These are phyloP conservation scores for Sporothrix inflata DNA, from an alignment of 2,329 filamentous ascomycete species.

Conservation along the genomic window DNA sequence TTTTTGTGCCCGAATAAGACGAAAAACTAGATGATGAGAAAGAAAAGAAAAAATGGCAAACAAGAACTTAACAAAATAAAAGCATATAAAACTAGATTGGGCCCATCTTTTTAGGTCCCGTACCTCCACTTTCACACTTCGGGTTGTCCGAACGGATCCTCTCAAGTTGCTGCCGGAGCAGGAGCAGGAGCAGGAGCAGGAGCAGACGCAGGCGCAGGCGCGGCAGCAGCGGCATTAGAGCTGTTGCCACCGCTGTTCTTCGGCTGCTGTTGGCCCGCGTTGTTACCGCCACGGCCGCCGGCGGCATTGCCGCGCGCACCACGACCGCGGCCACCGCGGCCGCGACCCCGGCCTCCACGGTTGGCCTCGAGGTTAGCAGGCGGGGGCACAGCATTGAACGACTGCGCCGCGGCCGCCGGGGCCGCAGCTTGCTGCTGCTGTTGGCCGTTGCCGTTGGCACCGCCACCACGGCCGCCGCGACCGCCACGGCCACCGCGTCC, in stretches of 20 bases:
- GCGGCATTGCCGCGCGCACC: conserved; percentile 46
- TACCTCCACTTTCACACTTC: not conserved
- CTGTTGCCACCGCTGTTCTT: not conserved
- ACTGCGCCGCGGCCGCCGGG: conserved; percentile 36
- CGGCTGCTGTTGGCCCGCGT: not conserved
- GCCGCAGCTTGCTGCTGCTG: not conserved
- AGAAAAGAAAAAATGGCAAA: not conserved
- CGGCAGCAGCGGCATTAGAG: not conserved
- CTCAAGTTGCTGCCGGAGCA: not conserved
- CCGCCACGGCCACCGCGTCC: conserved; percentile 23
- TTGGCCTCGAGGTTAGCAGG: conserved; percentile 58
- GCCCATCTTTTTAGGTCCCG: not conserved
- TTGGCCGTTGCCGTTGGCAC: not conserved
- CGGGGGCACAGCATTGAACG: conserved; percentile 63
- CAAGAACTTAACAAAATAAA: not conserved
- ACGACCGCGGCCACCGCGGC: conserved; percentile 43
- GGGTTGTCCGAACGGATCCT: not conserved
- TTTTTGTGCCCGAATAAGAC: not conserved
- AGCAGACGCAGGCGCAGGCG: not conserved
- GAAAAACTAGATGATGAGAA: not conserved
- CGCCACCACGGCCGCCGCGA: conserved; percentile 13
- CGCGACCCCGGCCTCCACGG: conserved; percentile 48
- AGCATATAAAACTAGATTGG: not conserved
- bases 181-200: not conserved
- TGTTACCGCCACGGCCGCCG: conserved; percentile 3